Percentiles rank a stretch among this genome's conserved stretches.
Evolutionary conservation across 306 rosid species (phyloP).

Genomic region (Quercus ilex): DNA sequence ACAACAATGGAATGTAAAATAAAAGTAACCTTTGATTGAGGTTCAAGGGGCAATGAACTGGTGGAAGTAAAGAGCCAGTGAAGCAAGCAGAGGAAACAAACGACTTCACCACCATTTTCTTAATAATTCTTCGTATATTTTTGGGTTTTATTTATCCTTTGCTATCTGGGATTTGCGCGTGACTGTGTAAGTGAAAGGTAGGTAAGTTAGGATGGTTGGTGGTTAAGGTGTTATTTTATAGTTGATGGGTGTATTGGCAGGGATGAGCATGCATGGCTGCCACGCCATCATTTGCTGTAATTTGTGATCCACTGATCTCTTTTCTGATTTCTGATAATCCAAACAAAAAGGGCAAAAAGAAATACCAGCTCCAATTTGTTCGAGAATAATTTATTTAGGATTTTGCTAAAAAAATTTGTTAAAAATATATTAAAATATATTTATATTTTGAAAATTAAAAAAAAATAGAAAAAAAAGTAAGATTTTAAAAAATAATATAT

Average conservation of each 20-base stretch:
- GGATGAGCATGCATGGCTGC: conserved; percentile 7
- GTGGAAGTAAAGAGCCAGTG: conserved; percentile 18
- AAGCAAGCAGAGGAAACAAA: conserved; percentile 35
- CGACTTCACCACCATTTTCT: conserved; percentile 33
- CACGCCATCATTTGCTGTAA: conserved; percentile 9
- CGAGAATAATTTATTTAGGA: too few relatives aligned
- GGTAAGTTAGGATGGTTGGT: neutral
- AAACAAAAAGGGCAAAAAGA: too few relatives aligned
- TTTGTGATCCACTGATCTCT: neutral
- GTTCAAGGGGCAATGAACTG: neutral
- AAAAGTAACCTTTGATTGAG: conserved; percentile 4
- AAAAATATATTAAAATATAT: neutral
- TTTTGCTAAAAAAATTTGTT: neutral
- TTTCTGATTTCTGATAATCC: neutral
- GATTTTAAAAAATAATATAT: too few relatives aligned
- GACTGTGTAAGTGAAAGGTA: neutral
- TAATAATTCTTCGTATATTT: neutral
- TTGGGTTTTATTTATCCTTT: neutral
- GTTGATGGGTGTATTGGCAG: neutral
- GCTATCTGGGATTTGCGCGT: neutral
- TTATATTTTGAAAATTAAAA: too few relatives aligned
- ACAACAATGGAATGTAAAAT: neutral
- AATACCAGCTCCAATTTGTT: too few relatives aligned
- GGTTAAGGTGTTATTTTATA: neutral
- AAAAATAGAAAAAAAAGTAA: too few relatives aligned